Conservation (phyloP, 225 moss, liverwort and hornwort genomes). For the Sphagnum contortum region DNA sequence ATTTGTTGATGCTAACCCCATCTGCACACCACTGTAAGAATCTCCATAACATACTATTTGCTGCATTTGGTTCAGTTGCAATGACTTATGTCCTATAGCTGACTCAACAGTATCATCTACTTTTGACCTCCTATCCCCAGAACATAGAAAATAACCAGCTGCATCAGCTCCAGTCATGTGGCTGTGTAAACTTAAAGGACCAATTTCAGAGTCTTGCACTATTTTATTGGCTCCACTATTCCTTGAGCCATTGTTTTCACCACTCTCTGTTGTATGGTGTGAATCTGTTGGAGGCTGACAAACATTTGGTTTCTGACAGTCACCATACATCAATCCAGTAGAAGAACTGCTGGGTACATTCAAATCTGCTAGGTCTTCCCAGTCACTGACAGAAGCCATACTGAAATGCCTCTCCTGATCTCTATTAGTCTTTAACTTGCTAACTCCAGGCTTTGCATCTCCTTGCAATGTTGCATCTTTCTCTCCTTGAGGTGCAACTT, state of each 20-base stretch:
- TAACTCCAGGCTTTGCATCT: background rate
- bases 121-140: no score
- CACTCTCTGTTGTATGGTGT: background rate
- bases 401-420: background rate
- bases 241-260: conserved; percentile 6
- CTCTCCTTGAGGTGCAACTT: background rate
- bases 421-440: conserved; percentile 3
- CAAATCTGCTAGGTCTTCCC: background rate
- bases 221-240: conserved; percentile 4
- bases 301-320: conserved; percentile 7
- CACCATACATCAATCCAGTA: background rate
- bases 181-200: no score
- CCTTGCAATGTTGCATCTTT: background rate
- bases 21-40: conserved; percentile 7
- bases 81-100: background rate
- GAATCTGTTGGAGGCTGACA: conserved; percentile 11
- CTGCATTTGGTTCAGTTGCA: conserved; percentile 7
- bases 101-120: background rate
- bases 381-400: background rate
- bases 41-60: conserved; percentile 9
- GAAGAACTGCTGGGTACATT: background rate
- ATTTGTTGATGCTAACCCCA: background rate
- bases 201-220: background rate
- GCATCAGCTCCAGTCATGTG: no score
- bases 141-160: no score